These are phyloP conservation scores for bread wheat (Triticum aestivum) DNA, from an alignment of 176 grass and related monocot species.

Conservation along the genomic window DNA sequence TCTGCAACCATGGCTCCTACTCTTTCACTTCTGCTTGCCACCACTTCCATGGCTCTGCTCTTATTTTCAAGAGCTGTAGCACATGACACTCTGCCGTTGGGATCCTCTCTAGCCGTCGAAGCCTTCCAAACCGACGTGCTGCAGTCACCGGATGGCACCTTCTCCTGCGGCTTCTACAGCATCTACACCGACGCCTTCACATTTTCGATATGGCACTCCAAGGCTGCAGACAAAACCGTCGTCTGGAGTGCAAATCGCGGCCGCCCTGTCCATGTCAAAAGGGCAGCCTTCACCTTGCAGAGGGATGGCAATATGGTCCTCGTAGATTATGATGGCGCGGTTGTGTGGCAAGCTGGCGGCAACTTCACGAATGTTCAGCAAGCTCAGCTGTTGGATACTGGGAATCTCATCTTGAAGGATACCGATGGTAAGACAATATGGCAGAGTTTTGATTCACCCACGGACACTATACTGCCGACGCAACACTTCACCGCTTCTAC, in stretches of 20 bases:
- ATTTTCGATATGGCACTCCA: not conserved
- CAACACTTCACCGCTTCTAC: not conserved
- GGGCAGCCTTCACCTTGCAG: constrained; percentile 30
- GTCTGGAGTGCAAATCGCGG: not conserved
- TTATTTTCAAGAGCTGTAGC: not conserved
- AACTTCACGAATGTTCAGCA: not conserved
- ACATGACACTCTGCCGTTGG: not conserved
- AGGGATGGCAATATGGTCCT: constrained; percentile 37
- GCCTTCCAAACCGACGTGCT: constrained; percentile 18
- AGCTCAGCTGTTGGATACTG: not conserved
- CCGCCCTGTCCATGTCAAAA: constrained; percentile 26
- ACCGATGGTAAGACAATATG: not conserved
- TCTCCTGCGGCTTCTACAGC: not conserved
- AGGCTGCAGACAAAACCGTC: not conserved
- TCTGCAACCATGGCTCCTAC: not conserved
- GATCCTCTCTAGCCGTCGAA: constrained; percentile 34
- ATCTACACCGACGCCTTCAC: not conserved
- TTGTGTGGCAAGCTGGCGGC: constrained; percentile 25
- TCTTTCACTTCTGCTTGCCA: not conserved
- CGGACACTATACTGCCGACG: not conserved
- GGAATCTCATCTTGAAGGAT: not conserved
- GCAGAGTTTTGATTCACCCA: not conserved
- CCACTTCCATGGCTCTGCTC: not conserved
- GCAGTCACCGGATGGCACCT: not conserved
- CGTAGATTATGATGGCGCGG: constrained; percentile 6